Percentiles rank a stretch among this genome's conserved stretches.
Conservation (phyloP, 2,329 filamentous ascomycete genomes). For the Penicillium frequentans region DNA sequence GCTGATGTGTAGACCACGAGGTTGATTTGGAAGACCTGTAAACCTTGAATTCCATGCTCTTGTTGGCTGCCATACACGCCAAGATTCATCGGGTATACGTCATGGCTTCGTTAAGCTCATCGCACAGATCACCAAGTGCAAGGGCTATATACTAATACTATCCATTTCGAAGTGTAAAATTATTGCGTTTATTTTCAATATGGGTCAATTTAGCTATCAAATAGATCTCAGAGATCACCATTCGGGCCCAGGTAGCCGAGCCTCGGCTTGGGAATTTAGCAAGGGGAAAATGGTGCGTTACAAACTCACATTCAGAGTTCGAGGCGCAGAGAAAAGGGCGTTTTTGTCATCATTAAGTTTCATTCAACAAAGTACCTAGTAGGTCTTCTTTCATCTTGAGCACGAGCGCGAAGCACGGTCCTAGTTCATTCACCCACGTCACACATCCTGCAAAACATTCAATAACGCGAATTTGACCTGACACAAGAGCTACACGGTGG, state of each 20-base stretch:
- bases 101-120: neutral
- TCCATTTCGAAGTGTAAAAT: neutral
- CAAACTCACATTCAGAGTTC: neutral
- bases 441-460: neutral
- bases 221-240: neutral
- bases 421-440: neutral
- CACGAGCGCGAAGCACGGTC: neutral
- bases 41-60: neutral
- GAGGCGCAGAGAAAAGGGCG: too few relatives aligned
- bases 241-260: neutral
- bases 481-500: neutral
- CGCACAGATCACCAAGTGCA: neutral
- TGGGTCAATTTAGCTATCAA: neutral
- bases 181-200: neutral
- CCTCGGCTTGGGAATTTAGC: neutral
- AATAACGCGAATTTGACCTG: neutral
- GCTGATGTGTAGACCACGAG: neutral
- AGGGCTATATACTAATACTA: neutral
- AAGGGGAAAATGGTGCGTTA: neutral
- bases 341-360: neutral
- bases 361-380: neutral
- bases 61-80: neutral
- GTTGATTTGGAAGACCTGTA: neutral
- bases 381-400: neutral
- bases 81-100: neutral